Percentiles rank a stretch among this genome's conserved stretches.
These are phyloP conservation scores for Alternaria triticimaculans DNA, from an alignment of 2,329 filamentous ascomycete genomes.

Conservation along the genomic window DNA sequence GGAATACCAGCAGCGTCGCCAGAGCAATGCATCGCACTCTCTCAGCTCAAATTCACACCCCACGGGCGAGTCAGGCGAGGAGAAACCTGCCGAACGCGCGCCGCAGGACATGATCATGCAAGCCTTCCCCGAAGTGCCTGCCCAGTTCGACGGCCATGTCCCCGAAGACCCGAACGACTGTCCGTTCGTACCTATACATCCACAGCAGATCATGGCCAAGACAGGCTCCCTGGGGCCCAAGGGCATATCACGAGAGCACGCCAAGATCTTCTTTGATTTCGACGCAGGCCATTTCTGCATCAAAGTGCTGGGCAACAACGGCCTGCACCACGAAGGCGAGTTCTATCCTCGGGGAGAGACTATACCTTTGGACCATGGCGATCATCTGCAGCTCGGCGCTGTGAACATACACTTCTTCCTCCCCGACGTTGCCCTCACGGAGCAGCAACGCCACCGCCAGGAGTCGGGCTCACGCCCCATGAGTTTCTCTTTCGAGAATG, in stretches of 20 bases:
- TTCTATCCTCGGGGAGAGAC: slow-evolving; percentile 28
- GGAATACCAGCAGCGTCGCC: slow-evolving; percentile 45
- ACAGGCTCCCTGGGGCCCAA: slow-evolving; percentile 68
- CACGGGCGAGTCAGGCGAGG: slow-evolving; percentile 39
- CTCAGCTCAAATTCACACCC: slow-evolving; percentile 57
- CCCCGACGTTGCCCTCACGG: slow-evolving; percentile 58
- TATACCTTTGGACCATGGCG: slow-evolving; percentile 66
- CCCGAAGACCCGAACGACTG: slow-evolving; percentile 66
- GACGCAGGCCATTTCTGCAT: slow-evolving; percentile 70
- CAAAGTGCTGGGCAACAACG: slow-evolving; percentile 67
- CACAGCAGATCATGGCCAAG: slow-evolving; percentile 52
- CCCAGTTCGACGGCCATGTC: slow-evolving; percentile 64
- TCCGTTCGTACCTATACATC: slow-evolving; percentile 75
- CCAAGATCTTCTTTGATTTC: slow-evolving; percentile 74
- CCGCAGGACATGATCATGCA: slow-evolving; percentile 47
- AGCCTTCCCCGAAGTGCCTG: slow-evolving; percentile 43
- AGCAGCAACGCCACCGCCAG: slow-evolving; percentile 59
- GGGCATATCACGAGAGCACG: slow-evolving; percentile 75
- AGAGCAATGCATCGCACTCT: slow-evolving; percentile 55
- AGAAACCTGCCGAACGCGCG: slow-evolving; percentile 39
- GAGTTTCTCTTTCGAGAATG: slow-evolving; percentile 75
- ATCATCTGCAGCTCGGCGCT: slow-evolving; percentile 74
- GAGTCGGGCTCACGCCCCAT: slow-evolving; percentile 64
- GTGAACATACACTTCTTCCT: slow-evolving; percentile 73
- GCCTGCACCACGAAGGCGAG: slow-evolving; percentile 58